Evolutionary conservation across 2,329 filamentous ascomycete genomes (phyloP), one percentile per base, ranked within the genome.

Genomic region (Fusarium coicis): DNA sequence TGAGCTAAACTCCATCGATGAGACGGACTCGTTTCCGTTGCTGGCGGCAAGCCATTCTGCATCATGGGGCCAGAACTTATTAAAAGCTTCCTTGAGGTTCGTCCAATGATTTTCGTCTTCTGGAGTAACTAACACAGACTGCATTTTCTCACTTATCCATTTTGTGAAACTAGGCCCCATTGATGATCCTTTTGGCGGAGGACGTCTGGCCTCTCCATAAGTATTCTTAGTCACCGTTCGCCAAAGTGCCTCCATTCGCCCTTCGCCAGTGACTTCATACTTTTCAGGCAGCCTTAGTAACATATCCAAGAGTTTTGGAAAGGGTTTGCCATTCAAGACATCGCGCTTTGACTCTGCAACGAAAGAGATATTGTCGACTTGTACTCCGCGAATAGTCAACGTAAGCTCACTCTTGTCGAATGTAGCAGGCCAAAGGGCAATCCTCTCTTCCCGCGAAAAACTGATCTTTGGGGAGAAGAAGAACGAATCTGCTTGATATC

Each of bases 271-370:
- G 12, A 34, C 2, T 7, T 26, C 5, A 46, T 46, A 46, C n/a
- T 34, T 23, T 8, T 26, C n/a, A 21, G 37, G 39, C 14, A 56
- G n/a, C 18, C 10, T 44, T 6, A 56, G 2, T 12, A 56, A 9
- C 28, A 56, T 56, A 5, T 18, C 10, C 10, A 56, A 46, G 16
- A 56, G 5, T 16, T 7, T 9, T 3, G 39, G 53, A 9, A 56
- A 56, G 1, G 28, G 16, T 15, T 46, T 46, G 4, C 5, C 4
- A 5, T n/a, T 44, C n/a, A 56, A 2, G 0, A 56, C 0, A 10
- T 46, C 39, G 8, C 23, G 39, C 14, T 46, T 56, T 43, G 53
- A 21, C 30, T 56, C 53, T 26, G 39, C 39, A 23, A 46, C 10
- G 18, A 46, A 56, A 19, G 39, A 44, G 18, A 46, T 34, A 7